Conservation (phyloP, 202 grass and related monocot species). For the Elaeis oleifera region DNA sequence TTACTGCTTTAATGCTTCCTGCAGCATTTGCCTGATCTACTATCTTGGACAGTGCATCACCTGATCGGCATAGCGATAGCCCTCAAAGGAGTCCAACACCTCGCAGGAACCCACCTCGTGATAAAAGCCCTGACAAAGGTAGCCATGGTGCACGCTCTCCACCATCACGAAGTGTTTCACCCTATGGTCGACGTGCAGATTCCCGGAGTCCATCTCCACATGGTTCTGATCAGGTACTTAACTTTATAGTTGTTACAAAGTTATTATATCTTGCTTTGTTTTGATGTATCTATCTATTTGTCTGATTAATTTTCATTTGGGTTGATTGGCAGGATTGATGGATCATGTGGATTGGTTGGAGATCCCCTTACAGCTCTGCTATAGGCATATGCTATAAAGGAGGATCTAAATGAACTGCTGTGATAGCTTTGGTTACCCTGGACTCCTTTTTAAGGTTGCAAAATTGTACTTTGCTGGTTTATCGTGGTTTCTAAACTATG, state of each 20-base stretch:
- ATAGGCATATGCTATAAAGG: neutral
- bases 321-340: conserved; percentile 34
- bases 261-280: neutral
- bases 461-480: conserved; percentile 21
- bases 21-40: neutral
- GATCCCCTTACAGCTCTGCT: conserved; percentile 4
- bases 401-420: conserved; percentile 11
- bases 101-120: conserved; percentile 21
- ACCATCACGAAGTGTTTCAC: conserved; percentile 40
- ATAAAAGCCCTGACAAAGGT: conserved; percentile 34
- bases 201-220: conserved; percentile 37
- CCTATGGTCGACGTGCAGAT: conserved; percentile 27
- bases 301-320: neutral
- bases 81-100: conserved; percentile 33
- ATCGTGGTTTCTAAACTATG: conserved; percentile 29
- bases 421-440: conserved; percentile 20
- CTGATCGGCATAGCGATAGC: conserved; percentile 31
- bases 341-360: conserved; percentile 3
- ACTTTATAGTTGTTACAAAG: neutral
- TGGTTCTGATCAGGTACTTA: conserved; percentile 36
- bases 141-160: conserved; percentile 36
- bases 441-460: conserved; percentile 43
- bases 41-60: conserved; percentile 32
- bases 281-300: neutral
- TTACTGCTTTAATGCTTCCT: neutral